These are phyloP conservation scores for Sugiyamaella boreocaroliniensis DNA, from an alignment of 805 yeast genomes.

Conservation along the genomic window DNA sequence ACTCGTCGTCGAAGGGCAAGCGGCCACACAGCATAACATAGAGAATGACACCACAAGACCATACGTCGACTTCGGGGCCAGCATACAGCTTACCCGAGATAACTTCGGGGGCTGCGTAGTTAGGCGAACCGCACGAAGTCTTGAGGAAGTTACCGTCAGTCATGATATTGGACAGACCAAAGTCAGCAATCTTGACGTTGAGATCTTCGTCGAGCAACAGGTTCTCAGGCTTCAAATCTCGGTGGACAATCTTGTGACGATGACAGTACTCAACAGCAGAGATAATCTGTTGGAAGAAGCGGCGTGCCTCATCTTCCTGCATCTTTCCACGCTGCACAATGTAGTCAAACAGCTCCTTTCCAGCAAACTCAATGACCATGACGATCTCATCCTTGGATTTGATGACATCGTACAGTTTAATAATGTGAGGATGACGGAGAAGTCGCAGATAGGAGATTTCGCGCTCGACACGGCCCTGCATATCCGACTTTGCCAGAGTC, in stretches of 20 bases:
- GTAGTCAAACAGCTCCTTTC: constrained; percentile 92
- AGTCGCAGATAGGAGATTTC: constrained; percentile 85
- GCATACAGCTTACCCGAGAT: constrained; percentile 91
- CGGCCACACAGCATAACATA: constrained; percentile 96
- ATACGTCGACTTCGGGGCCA: constrained; percentile 96
- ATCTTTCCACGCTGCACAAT: constrained; percentile 90
- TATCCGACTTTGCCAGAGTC: constrained; percentile 87
- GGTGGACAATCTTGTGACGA: constrained; percentile 90
- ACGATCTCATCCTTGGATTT: constrained; percentile 92
- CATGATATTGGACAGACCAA: constrained; percentile 92
- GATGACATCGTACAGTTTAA: constrained; percentile 90
- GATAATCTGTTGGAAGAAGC: constrained; percentile 93
- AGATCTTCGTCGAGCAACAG: constrained; percentile 79
- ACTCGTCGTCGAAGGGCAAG: constrained; percentile 92
- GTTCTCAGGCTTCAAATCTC: constrained; percentile 96
- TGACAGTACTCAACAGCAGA: constrained; percentile 97
- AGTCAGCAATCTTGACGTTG: constrained; percentile 93
- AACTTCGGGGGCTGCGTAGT: constrained; percentile 97
- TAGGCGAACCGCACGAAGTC: constrained; percentile 94
- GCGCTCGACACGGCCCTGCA: constrained; percentile 95
- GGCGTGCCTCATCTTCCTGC: constrained; percentile 85
- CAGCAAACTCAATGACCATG: constrained; percentile 96
- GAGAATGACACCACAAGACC: constrained; percentile 94
- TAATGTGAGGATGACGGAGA: constrained; percentile 91
- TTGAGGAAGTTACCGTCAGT: constrained; percentile 94